Conservation (phyloP, 106 monocot species). For the Cymbidium sinense region DNA sequence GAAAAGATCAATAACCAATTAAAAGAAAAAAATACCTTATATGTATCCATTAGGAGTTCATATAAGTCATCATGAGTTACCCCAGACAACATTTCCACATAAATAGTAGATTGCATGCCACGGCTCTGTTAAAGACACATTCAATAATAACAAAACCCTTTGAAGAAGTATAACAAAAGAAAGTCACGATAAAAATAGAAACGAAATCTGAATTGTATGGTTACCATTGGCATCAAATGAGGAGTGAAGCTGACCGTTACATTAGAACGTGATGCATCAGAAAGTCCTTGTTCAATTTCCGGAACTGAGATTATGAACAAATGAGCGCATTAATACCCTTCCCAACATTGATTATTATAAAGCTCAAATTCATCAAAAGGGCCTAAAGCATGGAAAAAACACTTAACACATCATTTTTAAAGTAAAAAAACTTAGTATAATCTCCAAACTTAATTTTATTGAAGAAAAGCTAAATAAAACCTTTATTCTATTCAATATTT, state of each 20-base stretch:
- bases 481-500: too few relatives aligned
- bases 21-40: constrained; percentile 40
- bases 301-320: constrained; percentile 61
- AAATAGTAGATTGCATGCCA: constrained; percentile 98
- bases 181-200: neutral
- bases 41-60: constrained; percentile 41
- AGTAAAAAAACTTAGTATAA: too few relatives aligned
- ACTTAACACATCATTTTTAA: neutral
- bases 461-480: too few relatives aligned
- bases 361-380: too few relatives aligned
- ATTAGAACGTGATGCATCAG: constrained; percentile 72
- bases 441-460: too few relatives aligned
- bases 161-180: neutral
- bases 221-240: constrained; percentile 95
- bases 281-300: constrained; percentile 97
- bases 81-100: constrained; percentile 78
- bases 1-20: neutral
- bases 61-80: constrained; percentile 70
- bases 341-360: too few relatives aligned
- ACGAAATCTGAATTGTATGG: neutral
- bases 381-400: neutral
- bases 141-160: neutral
- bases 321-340: neutral
- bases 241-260: constrained; percentile 96
- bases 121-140: constrained; percentile 49